Percentiles rank a stretch among this genome's conserved stretches.
phyloP scores from a whole-genome alignment of 2,329 filamentous ascomycete genomes.

The Xylaria sp. region DNA sequence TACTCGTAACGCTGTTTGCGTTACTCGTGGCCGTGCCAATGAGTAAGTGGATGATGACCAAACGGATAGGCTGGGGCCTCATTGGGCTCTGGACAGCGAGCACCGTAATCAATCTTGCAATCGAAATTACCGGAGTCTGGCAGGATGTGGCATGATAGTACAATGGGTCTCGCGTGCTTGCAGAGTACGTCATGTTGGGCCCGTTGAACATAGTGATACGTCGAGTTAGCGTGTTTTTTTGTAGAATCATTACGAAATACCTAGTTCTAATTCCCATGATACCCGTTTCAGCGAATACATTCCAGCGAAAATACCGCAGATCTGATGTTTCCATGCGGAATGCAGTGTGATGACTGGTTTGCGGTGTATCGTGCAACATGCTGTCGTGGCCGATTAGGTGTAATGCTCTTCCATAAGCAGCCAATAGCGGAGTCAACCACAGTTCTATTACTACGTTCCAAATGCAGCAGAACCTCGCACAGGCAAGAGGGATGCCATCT shows the following conservation, averaged over 20 bases:
- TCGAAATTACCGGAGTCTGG: constrained; percentile 75
- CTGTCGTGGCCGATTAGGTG: constrained; percentile 17
- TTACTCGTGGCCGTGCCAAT: constrained; percentile 83
- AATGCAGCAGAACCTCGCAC: constrained; percentile 20
- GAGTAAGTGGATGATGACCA: constrained; percentile 87
- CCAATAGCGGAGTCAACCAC: constrained; percentile 8
- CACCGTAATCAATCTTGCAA: constrained; percentile 81
- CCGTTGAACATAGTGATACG: constrained; percentile 11
- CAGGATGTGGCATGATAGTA: constrained; percentile 50
- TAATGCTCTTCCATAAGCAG: constrained; percentile 12
- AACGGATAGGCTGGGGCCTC: constrained; percentile 82
- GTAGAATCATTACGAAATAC: constrained; percentile 24
- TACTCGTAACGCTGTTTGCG: constrained; percentile 82
- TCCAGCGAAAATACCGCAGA: neutral
- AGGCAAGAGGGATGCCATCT: constrained; percentile 13
- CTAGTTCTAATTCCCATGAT: constrained; percentile 26
- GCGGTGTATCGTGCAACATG: constrained; percentile 16
- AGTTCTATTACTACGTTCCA: neutral
- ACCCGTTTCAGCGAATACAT: constrained; percentile 15
- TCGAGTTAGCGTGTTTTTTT: constrained; percentile 27
- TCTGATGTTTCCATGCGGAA: neutral
- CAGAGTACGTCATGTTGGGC: constrained; percentile 32
- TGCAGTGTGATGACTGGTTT: constrained; percentile 22
- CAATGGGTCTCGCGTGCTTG: constrained; percentile 18
- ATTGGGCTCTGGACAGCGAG: constrained; percentile 84